Evolutionary conservation across 2,329 filamentous ascomycete genomes (phyloP).

Genomic region (Alternaria postmessia): DNA sequence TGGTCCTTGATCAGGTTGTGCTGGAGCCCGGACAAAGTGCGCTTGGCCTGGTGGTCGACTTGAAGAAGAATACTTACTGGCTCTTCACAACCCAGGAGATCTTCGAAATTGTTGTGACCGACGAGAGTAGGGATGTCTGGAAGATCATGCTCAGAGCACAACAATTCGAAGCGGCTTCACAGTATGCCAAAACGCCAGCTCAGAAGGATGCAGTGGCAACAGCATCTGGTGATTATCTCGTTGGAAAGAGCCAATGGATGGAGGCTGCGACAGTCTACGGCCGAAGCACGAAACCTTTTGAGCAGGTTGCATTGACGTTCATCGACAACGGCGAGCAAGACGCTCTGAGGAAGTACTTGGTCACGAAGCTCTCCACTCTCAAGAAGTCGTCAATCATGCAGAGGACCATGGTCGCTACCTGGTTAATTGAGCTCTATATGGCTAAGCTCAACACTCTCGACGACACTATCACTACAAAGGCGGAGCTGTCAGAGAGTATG

Average conservation of each 20-base stretch:
- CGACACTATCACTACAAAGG: conserved; percentile 89
- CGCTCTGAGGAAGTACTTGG: conserved; percentile 86
- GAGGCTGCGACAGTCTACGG: conserved; percentile 93
- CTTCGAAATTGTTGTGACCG: conserved; percentile 88
- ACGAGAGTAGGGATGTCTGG: conserved; percentile 94
- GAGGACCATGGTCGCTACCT: conserved; percentile 91
- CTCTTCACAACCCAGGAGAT: conserved; percentile 91
- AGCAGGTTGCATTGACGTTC: conserved; percentile 90
- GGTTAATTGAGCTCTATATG: conserved; percentile 97
- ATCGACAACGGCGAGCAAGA: conserved; percentile 92
- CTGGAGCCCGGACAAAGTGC: conserved; percentile 80
- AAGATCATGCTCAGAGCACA: conserved; percentile 87
- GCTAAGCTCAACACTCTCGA: conserved; percentile 93
- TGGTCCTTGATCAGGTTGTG: conserved; percentile 88
- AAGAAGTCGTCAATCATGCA: conserved; percentile 91
- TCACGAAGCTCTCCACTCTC: conserved; percentile 81
- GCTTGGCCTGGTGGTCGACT: conserved; percentile 86
- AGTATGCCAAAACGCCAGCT: conserved; percentile 78
- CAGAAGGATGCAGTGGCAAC: conserved; percentile 93
- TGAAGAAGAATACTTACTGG: conserved; percentile 97
- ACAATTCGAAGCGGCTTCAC: conserved; percentile 86
- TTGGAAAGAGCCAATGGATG: conserved; percentile 79
- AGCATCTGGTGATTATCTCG: conserved; percentile 87
- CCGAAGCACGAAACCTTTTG: conserved; percentile 94
- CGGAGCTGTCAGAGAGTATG: conserved; percentile 76